Percentiles rank a stretch among this genome's conserved stretches.
Evolutionary conservation across 2,329 filamentous ascomycete species (phyloP).

Genomic region (Dothideomycetidae sp.): DNA sequence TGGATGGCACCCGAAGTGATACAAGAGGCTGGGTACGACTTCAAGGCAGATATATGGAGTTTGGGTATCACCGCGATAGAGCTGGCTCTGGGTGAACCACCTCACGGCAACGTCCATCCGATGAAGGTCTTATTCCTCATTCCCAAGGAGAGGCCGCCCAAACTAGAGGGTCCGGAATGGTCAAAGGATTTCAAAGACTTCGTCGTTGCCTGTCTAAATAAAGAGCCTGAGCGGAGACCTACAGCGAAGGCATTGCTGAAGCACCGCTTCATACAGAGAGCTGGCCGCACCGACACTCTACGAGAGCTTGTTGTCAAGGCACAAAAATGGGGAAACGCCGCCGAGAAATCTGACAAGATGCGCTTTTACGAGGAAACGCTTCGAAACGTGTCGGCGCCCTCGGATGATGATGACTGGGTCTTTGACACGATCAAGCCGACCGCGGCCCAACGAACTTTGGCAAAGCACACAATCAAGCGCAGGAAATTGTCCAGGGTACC

Average conservation of each 20-base stretch:
- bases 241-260: constrained; percentile 75
- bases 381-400: constrained; percentile 33
- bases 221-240: constrained; percentile 73
- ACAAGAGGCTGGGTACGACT: constrained; percentile 94
- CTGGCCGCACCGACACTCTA: constrained; percentile 75
- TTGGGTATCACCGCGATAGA: constrained; percentile 89
- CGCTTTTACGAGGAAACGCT: constrained; percentile 92
- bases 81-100: constrained; percentile 79
- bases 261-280: constrained; percentile 75
- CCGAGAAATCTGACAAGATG: constrained; percentile 48
- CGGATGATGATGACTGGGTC: constrained; percentile 77
- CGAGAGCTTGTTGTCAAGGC: constrained; percentile 76
- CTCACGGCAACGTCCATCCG: constrained; percentile 90
- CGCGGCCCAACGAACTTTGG: constrained; percentile 41
- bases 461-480: constrained; percentile 37
- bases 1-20: constrained; percentile 99
- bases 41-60: constrained; percentile 97
- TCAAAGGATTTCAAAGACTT: constrained; percentile 92
- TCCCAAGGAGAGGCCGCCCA: constrained; percentile 72
- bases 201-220: constrained; percentile 75
- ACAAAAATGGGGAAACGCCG: constrained; percentile 65
- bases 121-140: constrained; percentile 98
- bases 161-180: constrained; percentile 59
- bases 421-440: constrained; percentile 78
- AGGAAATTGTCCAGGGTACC: constrained; percentile 34